These are phyloP conservation scores for Boletus rex-veris DNA, from an alignment of 768 basidiomycete genomes.

Conservation along the genomic window DNA sequence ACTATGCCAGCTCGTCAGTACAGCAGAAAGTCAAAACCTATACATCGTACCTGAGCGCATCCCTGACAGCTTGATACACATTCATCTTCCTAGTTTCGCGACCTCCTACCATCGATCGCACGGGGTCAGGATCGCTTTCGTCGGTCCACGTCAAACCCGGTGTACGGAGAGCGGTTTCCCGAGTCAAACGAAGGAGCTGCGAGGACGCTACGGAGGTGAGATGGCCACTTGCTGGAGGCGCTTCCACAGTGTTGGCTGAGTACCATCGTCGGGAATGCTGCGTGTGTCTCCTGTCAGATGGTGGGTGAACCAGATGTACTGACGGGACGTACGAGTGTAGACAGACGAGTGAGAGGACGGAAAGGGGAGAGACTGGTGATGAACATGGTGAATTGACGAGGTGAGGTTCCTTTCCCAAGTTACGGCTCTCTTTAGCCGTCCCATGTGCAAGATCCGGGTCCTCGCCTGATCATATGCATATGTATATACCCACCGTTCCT, in stretches of 20 bases:
- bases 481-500: conserved; percentile 8
- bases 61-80: conserved; percentile 86
- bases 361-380: conserved; percentile 7
- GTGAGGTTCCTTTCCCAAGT: background rate
- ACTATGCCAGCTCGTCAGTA: conserved; percentile 37
- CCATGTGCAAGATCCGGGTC: conserved; percentile 28
- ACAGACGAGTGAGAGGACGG: conserved; percentile 19
- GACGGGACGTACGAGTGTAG: conserved; percentile 15
- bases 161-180: conserved; percentile 69
- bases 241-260: conserved; percentile 48
- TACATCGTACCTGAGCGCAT: conserved; percentile 70
- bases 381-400: conserved; percentile 23
- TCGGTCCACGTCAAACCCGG: conserved; percentile 72
- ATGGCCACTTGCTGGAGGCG: conserved; percentile 80
- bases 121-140: conserved; percentile 42
- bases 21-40: background rate
- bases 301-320: background rate
- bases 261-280: conserved; percentile 39
- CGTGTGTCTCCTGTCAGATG: conserved; percentile 1
- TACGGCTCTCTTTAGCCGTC: background rate
- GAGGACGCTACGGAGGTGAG: conserved; percentile 71
- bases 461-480: background rate
- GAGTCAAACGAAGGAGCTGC: conserved; percentile 55
- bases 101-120: conserved; percentile 56
- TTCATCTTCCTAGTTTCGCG: conserved; percentile 95